Percentiles rank a stretch among this genome's conserved stretches.
Evolutionary conservation across 768 basidiomycete genomes (phyloP).

Genomic region (Candolleomyces eurysporus): DNA sequence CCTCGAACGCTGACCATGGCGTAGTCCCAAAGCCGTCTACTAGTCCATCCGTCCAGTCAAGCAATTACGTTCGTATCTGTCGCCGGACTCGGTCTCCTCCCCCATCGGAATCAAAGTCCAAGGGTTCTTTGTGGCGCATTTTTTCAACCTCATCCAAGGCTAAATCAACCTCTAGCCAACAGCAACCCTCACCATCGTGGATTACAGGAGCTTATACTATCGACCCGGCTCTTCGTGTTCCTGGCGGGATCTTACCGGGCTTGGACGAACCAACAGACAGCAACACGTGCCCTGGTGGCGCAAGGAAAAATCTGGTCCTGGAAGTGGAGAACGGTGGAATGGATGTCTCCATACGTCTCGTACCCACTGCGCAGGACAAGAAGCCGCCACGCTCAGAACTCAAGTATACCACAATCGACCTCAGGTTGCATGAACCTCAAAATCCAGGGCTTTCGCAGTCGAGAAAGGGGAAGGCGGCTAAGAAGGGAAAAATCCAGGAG

Average conservation of each 20-base stretch:
- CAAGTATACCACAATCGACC: slow-evolving; percentile 28
- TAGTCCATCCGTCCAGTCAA: not conserved
- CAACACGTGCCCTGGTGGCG: not conserved
- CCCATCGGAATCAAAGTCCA: not conserved
- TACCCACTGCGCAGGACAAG: slow-evolving; percentile 18
- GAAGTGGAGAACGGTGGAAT: slow-evolving; percentile 40
- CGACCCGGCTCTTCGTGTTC: slow-evolving; percentile 4
- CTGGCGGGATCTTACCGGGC: not conserved
- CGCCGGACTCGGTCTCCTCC: not conserved
- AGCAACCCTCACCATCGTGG: not conserved
- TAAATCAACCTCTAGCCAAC: too few species aligned
- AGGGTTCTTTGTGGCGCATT: not conserved
- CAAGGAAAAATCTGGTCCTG: slow-evolving; percentile 36
- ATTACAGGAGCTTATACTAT: slow-evolving; percentile 11
- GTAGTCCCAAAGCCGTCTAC: not conserved
- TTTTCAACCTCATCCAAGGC: not conserved
- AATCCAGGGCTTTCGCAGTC: slow-evolving; percentile 11
- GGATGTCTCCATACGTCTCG: slow-evolving; percentile 40
- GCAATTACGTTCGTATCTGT: not conserved
- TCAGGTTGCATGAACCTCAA: slow-evolving; percentile 22
- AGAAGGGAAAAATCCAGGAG: not conserved
- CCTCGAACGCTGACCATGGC: not conserved
- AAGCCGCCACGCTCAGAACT: not conserved
- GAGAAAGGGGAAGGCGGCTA: slow-evolving; percentile 14
- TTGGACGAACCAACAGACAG: too few species aligned